These are phyloP conservation scores for Phytopythium kandeliae DNA, from an alignment of 352 stramenopile species.

Conservation along the genomic window DNA sequence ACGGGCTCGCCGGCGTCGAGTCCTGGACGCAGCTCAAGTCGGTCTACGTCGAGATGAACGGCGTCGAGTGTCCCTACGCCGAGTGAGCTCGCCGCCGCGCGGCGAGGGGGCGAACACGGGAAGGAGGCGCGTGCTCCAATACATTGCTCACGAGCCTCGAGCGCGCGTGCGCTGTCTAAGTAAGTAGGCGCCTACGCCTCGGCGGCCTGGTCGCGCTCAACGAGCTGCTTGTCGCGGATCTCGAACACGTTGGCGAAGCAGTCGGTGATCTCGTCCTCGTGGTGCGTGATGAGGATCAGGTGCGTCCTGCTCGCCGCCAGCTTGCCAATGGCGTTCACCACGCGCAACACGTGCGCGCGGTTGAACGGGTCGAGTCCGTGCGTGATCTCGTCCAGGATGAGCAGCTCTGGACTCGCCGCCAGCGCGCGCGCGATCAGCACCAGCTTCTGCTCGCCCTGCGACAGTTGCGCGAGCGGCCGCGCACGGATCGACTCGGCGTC, in stretches of 20 bases:
- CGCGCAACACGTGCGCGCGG: constrained; percentile 59
- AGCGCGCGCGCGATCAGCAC: constrained; percentile 84
- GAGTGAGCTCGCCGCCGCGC: constrained; percentile 10
- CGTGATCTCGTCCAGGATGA: constrained; percentile 91
- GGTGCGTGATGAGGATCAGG: constrained; percentile 91
- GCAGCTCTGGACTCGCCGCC: constrained; percentile 56
- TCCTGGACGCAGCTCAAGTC: constrained; percentile 91
- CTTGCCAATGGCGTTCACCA: constrained; percentile 75
- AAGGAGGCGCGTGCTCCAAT: too few relatives aligned
- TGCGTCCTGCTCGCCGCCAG: constrained; percentile 30
- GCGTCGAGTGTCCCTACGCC: constrained; percentile 63
- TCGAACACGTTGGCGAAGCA: constrained; percentile 81
- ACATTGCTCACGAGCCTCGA: too few relatives aligned
- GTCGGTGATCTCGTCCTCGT: constrained; percentile 86
- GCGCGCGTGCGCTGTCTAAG: too few relatives aligned
- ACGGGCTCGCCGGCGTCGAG: constrained; percentile 77
- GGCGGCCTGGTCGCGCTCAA: constrained; percentile 24
- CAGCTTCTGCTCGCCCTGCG: constrained; percentile 91
- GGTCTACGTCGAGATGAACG: constrained; percentile 84
- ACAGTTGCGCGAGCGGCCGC: constrained; percentile 65
- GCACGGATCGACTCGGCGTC: constrained; percentile 18
- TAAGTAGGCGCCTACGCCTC: constrained; percentile 8
- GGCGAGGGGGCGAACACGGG: too few relatives aligned
- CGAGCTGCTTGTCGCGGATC: constrained; percentile 62
- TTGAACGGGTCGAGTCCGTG: constrained; percentile 89